Conservation (phyloP, 202 grass and related monocot species). For the Eragrostis tef region DNA sequence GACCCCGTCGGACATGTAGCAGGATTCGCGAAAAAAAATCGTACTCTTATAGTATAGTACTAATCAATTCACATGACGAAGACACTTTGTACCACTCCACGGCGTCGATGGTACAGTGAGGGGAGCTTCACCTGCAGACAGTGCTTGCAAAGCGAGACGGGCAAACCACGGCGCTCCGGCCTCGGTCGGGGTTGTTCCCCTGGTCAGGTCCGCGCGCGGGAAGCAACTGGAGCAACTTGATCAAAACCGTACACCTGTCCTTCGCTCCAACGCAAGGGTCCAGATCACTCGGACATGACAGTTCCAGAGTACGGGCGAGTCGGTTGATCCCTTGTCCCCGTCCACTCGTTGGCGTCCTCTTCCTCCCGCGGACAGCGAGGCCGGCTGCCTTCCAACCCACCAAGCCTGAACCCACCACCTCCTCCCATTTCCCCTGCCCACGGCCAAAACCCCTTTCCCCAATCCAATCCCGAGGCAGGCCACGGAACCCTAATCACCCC, state of each 20-base stretch:
- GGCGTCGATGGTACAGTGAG: no score
- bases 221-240: not conserved
- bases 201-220: not conserved
- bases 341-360: slow-evolving; percentile 34
- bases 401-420: slow-evolving; percentile 51
- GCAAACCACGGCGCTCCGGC: not conserved
- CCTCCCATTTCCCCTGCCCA: slow-evolving; percentile 8
- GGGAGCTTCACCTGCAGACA: no score
- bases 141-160: not conserved
- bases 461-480: slow-evolving; percentile 42
- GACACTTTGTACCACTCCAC: no score
- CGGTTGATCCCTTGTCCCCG: slow-evolving; percentile 12
- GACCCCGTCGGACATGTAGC: no score
- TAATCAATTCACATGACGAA: no score
- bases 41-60: no score
- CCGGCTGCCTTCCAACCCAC: slow-evolving; percentile 16
- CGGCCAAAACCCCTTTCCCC: not conserved
- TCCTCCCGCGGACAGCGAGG: slow-evolving; percentile 31
- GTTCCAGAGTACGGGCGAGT: slow-evolving; percentile 10
- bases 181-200: not conserved
- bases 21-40: no score
- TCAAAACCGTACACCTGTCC: not conserved
- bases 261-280: not conserved
- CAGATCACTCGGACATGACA: not conserved
- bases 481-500: slow-evolving; percentile 45